Conservation (phyloP, 805 yeast genomes). For the Metschnikowia proteae region DNA sequence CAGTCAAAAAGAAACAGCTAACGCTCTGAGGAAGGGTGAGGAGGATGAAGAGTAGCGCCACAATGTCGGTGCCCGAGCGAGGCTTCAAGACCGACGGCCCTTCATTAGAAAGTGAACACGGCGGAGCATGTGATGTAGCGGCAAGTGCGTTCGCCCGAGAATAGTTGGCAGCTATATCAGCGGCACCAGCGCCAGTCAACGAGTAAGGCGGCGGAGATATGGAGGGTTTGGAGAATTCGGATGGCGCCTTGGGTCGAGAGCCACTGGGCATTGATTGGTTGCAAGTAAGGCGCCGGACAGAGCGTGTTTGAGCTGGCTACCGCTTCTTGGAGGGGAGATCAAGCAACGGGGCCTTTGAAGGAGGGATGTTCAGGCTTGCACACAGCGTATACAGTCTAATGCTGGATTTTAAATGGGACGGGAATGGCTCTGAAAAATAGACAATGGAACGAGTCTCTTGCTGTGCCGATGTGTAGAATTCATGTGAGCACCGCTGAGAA, state of each 20-base stretch:
- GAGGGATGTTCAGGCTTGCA: neutral
- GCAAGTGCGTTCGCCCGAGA: slow-evolving; percentile 2
- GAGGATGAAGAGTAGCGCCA: slow-evolving; percentile 30
- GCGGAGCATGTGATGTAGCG: slow-evolving; percentile 3
- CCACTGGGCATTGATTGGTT: slow-evolving; percentile 8
- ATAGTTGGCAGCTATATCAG: slow-evolving; percentile 8
- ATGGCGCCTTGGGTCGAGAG: slow-evolving; percentile 2
- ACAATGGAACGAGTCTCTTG: neutral
- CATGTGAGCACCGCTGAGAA: slow-evolving; percentile 4
- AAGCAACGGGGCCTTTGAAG: neutral
- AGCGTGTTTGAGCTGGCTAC: neutral
- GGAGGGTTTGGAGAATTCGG: slow-evolving; percentile 1
- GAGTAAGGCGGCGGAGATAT: slow-evolving; percentile 13
- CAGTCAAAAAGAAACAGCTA: slow-evolving; percentile 22
- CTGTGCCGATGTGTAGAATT: neutral
- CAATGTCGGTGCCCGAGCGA: slow-evolving; percentile 24
- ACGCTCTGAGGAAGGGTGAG: slow-evolving; percentile 26
- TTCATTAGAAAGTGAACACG: neutral
- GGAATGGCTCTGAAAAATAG: neutral
- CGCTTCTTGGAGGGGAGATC: neutral
- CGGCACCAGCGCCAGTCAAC: slow-evolving; percentile 10
- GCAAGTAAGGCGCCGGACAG: neutral
- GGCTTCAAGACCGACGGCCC: slow-evolving; percentile 8
- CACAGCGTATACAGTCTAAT: neutral
- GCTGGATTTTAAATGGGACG: neutral